Percentiles rank a stretch among this genome's conserved stretches.
Conservation (phyloP, 768 basidiomycete species). For the Pleurotus pulmonarius region DNA sequence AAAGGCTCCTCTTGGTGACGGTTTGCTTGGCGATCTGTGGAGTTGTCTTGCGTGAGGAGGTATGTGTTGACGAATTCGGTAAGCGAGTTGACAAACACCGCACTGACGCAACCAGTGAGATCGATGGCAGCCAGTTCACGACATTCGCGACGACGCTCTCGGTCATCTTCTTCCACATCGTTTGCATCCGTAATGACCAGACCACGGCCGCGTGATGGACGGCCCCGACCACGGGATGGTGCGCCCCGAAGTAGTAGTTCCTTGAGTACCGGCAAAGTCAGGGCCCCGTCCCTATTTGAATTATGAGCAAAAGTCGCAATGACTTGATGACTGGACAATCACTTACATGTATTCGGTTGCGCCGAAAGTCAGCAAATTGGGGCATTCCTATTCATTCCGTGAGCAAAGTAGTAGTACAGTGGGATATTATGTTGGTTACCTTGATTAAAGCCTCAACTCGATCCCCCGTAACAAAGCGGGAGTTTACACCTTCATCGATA, state of each 20-base stretch:
- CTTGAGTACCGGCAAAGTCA: constrained; percentile 79
- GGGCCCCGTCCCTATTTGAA: constrained; percentile 58
- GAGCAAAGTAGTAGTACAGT: no score
- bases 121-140: constrained; percentile 86
- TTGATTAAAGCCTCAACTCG: constrained; percentile 77
- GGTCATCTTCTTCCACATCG: constrained; percentile 73
- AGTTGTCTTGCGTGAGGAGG: constrained; percentile 42
- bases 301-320: not conserved
- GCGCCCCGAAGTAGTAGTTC: constrained; percentile 88
- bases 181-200: constrained; percentile 38
- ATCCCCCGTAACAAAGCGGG: constrained; percentile 90
- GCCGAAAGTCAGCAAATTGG: constrained; percentile 84
- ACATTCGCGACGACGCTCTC: constrained; percentile 69
- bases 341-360: constrained; percentile 90
- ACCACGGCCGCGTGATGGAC: constrained; percentile 63
- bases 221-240: constrained; percentile 64
- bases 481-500: constrained; percentile 82
- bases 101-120: constrained; percentile 91
- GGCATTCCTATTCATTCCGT: constrained; percentile 63
- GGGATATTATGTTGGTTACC: constrained; percentile 33
- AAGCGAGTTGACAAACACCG: constrained; percentile 83
- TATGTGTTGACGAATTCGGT: constrained; percentile 76
- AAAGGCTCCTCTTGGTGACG: constrained; percentile 46
- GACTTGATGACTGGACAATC: no score
- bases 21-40: constrained; percentile 23